Evolutionary conservation across 2,329 filamentous ascomycete genomes (phyloP).

Genomic region (Amesomyces nigricolor): DNA sequence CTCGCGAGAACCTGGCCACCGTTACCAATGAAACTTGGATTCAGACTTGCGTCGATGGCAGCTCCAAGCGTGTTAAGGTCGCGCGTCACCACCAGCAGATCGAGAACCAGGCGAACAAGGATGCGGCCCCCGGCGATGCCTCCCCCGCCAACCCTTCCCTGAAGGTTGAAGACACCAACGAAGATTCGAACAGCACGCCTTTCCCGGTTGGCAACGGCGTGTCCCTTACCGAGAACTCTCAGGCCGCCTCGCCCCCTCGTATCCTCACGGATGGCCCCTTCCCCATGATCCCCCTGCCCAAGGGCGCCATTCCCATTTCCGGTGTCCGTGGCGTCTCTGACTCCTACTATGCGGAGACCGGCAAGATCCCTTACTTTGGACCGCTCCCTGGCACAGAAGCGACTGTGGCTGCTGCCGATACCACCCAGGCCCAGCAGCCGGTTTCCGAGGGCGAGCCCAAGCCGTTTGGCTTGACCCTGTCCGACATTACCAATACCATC

Average conservation of each 20-base stretch:
- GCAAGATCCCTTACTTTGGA: constrained; percentile 9
- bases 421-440: background rate
- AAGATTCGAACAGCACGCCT: background rate
- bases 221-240: constrained; percentile 1
- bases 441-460: too few species aligned
- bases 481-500: background rate
- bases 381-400: background rate
- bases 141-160: background rate
- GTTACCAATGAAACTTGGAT: constrained; percentile 38
- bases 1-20: constrained; percentile 15
- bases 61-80: constrained; percentile 39
- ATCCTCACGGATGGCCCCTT: constrained; percentile 10
- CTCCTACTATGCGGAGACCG: constrained; percentile 16
- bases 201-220: constrained; percentile 11
- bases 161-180: constrained; percentile 1
- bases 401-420: background rate
- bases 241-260: background rate
- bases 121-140: background rate
- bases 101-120: constrained; percentile 5
- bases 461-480: background rate
- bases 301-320: constrained; percentile 6
- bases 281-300: constrained; percentile 10
- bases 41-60: constrained; percentile 35
- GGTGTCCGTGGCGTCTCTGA: constrained; percentile 21
- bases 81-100: constrained; percentile 22